Evolutionary conservation across 1,139 yeast genomes (phyloP), one percentile per base, ranked within the genome.

Genomic region (Sugiyamaella novakii): DNA sequence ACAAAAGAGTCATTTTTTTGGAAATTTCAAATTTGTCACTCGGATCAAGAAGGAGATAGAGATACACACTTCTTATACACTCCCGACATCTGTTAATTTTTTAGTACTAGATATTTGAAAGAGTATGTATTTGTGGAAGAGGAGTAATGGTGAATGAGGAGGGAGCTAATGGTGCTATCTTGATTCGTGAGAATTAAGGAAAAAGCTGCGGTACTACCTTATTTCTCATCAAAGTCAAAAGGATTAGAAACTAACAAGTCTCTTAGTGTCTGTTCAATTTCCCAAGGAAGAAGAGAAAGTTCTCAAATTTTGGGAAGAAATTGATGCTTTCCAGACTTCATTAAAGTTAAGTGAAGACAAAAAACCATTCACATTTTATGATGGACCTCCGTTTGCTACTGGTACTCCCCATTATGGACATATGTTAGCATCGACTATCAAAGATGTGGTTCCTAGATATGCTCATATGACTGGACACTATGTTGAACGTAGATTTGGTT

Each of bases 391-490:
- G 59, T 92, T 92, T 70, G 99, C 99, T 51, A 92, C 98, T 3
- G 98, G 98, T 66, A 87, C 97, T 33, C 99, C 99, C 41, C 99
- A 92, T 68, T 94, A 92, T 68, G 99, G 99, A 54, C 99, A 92
- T 67, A 84, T 92, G 65, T 76, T 94, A 69, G 94, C 98, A 2
- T 91, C 98, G 34, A 92, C 98, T 51, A 87, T 89, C 61, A 92
- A 91, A 76, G 99, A 92, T 74, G 87, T 92, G 59, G 91, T 92
- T 52, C 98, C 98, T 50, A 82, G 99, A 68, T 92, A 89, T 67
- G 98, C 98, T 50, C 87, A 95, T 58, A 92, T 92, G 98, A 91
- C 87, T 60, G 98, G 98, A 14, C 85, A 81, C 71, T 87, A 86
- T 62, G 98, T 92, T 41, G 96, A 87, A 71, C 87, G 99, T 74